These are phyloP conservation scores for Pichia deserticola DNA, from an alignment of 805 yeast genomes.

Conservation along the genomic window DNA sequence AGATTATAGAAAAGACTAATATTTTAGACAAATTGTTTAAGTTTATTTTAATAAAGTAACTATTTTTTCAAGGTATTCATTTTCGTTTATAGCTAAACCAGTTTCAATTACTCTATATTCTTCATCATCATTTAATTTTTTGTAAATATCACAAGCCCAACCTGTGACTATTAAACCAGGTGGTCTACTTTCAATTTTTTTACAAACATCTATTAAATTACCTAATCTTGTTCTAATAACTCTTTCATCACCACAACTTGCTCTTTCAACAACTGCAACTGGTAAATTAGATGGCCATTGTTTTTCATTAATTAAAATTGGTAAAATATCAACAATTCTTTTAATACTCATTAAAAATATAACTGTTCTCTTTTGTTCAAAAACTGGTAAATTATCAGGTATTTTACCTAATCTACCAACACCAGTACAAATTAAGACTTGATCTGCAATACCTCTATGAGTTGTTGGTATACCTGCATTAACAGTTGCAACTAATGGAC, in stretches of 20 bases:
- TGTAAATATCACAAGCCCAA: constrained; percentile 46
- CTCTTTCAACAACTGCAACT: constrained; percentile 81
- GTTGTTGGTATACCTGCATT: constrained; percentile 83
- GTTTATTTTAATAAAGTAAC: constrained; percentile 7
- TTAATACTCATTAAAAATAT: constrained; percentile 88
- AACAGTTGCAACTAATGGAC: constrained; percentile 84
- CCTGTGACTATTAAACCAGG: constrained; percentile 89
- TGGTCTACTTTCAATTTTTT: constrained; percentile 77
- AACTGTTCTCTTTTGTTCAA: constrained; percentile 65
- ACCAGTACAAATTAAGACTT: constrained; percentile 88
- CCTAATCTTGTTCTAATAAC: constrained; percentile 66
- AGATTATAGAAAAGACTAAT: too few relatives aligned
- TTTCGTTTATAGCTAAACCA: constrained; percentile 7
- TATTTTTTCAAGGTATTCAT: constrained; percentile 8
- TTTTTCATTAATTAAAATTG: constrained; percentile 32
- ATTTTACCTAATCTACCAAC: constrained; percentile 83
- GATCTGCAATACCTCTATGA: constrained; percentile 87
- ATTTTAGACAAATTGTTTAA: neutral
- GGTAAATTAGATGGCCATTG: constrained; percentile 70
- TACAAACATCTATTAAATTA: constrained; percentile 64
- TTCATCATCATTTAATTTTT: constrained; percentile 15
- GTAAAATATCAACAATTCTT: constrained; percentile 52
- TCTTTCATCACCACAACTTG: constrained; percentile 90
- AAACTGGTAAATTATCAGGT: constrained; percentile 66
- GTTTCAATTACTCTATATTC: constrained; percentile 20